phyloP scores from a whole-genome alignment of 1,139 yeast genomes.

The Nematodospora anomalae region DNA sequence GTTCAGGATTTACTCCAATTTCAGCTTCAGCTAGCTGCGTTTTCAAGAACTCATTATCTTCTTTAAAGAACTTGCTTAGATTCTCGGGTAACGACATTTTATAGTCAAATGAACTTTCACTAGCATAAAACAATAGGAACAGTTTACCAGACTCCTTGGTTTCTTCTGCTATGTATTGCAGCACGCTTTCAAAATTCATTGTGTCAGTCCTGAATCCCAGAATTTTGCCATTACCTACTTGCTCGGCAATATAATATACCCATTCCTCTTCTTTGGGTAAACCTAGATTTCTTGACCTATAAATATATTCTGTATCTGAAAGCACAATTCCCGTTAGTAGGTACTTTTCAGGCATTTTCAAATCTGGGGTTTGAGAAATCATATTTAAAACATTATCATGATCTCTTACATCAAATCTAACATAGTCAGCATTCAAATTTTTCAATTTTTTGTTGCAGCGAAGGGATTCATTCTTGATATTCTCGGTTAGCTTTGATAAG shows the following conservation, averaged over 20 bases:
- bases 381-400: slow-evolving; percentile 22
- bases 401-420: slow-evolving; percentile 24
- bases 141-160: slow-evolving; percentile 18
- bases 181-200: slow-evolving; percentile 23
- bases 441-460: slow-evolving; percentile 20
- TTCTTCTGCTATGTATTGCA: slow-evolving; percentile 17
- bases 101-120: slow-evolving; percentile 12
- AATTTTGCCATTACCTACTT: background rate
- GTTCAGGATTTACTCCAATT: background rate
- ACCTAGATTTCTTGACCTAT: slow-evolving; percentile 15
- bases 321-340: slow-evolving; percentile 29
- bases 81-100: slow-evolving; percentile 15
- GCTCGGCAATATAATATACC: slow-evolving; percentile 18
- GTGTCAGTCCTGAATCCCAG: slow-evolving; percentile 18
- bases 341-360: slow-evolving; percentile 22
- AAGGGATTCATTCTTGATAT: slow-evolving; percentile 18
- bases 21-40: slow-evolving; percentile 6
- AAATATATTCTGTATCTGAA: slow-evolving; percentile 32
- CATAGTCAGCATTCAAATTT: slow-evolving; percentile 19
- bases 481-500: slow-evolving; percentile 22
- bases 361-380: slow-evolving; percentile 10
- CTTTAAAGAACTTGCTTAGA: slow-evolving; percentile 19
- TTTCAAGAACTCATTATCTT: slow-evolving; percentile 19
- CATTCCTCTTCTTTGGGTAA: slow-evolving; percentile 16
- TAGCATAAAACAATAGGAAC: slow-evolving; percentile 23